Evolutionary conservation across 2,329 filamentous ascomycete species (phyloP).

Genomic region (Whalleya microplaca): DNA sequence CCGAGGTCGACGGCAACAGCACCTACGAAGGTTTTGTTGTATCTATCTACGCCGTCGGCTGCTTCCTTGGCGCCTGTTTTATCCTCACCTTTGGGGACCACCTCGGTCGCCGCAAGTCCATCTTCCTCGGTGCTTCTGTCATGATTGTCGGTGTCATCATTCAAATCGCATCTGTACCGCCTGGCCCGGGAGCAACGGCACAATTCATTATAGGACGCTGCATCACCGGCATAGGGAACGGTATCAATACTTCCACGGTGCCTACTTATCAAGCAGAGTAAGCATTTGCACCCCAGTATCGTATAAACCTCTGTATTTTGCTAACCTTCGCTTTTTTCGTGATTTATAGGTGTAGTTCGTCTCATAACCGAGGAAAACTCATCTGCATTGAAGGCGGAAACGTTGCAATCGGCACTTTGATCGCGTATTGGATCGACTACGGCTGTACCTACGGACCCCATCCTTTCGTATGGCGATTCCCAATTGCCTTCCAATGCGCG

Average conservation of each 20-base stretch:
- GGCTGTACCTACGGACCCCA: constrained; percentile 40
- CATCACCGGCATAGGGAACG: constrained; percentile 54
- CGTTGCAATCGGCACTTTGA: constrained; percentile 47
- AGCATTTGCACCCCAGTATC: constrained; percentile 3
- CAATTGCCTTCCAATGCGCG: constrained; percentile 45
- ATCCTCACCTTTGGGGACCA: constrained; percentile 53
- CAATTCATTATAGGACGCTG: constrained; percentile 54
- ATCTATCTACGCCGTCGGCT: constrained; percentile 48
- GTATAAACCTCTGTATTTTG: background rate
- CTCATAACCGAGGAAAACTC: constrained; percentile 61
- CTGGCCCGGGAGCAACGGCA: constrained; percentile 49
- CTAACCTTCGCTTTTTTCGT: constrained; percentile 17
- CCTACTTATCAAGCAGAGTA: constrained; percentile 46
- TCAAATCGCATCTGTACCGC: constrained; percentile 52
- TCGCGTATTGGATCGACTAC: constrained; percentile 49
- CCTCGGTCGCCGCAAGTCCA: constrained; percentile 58
- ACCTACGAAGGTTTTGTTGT: constrained; percentile 44
- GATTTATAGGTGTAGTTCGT: constrained; percentile 40
- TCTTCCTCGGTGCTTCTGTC: constrained; percentile 55
- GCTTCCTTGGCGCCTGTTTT: constrained; percentile 45
- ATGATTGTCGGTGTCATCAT: constrained; percentile 61
- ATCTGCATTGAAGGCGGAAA: constrained; percentile 59
- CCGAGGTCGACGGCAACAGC: constrained; percentile 36
- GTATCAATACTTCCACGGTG: constrained; percentile 52
- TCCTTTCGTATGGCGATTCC: constrained; percentile 44